Evolutionary conservation across 2,329 filamentous ascomycete species (phyloP).

Genomic region (Sporothrix inflata): DNA sequence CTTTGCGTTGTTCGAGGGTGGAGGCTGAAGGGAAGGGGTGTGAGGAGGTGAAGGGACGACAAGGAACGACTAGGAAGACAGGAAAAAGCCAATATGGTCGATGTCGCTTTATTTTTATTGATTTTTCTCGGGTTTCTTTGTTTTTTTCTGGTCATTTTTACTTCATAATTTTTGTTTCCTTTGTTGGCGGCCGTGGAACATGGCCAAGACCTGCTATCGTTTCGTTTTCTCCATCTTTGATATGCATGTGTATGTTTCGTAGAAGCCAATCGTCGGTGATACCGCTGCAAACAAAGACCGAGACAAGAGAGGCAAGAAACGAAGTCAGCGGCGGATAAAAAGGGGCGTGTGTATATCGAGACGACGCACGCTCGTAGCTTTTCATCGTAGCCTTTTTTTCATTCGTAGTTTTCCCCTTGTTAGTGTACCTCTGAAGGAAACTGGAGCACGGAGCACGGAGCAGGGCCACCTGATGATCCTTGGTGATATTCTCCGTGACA

Average conservation of each 20-base stretch:
- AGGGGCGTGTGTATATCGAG: neutral
- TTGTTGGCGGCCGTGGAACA: neutral
- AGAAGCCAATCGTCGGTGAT: neutral
- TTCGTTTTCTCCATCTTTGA: neutral
- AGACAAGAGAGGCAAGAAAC: neutral
- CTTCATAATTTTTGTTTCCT: neutral
- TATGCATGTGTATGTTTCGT: neutral
- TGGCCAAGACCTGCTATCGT: neutral
- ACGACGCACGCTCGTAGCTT: neutral
- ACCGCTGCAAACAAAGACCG: conserved; percentile 6
- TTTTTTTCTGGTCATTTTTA: neutral
- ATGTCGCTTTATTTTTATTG: neutral
- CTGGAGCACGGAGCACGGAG: neutral
- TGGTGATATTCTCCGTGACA: neutral
- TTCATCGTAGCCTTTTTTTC: neutral
- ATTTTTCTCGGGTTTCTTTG: neutral
- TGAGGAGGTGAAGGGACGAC: neutral
- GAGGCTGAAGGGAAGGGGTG: neutral
- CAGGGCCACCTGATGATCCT: neutral
- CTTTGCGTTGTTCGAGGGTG: neutral
- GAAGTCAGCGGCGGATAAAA: neutral
- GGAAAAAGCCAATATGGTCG: neutral
- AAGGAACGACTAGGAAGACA: neutral
- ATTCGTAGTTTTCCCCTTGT: neutral
- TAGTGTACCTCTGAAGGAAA: neutral